Conservation (phyloP, 1,284 basidiomycete species). For the Ganoderma resinaceum region DNA sequence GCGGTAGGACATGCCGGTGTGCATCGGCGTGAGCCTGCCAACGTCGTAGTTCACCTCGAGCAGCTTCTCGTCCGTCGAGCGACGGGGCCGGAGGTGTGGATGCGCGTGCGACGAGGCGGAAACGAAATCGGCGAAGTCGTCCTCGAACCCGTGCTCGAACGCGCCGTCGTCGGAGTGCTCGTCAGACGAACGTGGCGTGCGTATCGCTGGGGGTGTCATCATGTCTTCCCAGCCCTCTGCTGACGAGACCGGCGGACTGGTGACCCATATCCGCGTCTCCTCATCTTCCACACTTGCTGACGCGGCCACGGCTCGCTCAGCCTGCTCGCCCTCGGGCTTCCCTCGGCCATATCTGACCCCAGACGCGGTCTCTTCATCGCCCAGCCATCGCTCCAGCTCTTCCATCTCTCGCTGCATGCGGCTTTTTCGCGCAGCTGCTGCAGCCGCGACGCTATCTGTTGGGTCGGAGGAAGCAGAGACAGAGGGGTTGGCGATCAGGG, state of each 20-base stretch:
- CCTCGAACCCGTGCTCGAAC: conserved; percentile 61
- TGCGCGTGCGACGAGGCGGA: conserved; percentile 47
- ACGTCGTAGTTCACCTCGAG: conserved; percentile 32
- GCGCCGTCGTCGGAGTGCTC: not conserved
- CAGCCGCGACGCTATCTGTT: conserved; percentile 20
- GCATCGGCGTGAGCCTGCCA: conserved; percentile 36
- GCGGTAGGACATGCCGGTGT: conserved; percentile 51
- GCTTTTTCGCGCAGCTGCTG: conserved; percentile 37
- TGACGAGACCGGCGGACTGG: conserved; percentile 27
- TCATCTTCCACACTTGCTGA: conserved; percentile 9
- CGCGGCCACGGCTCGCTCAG: not conserved
- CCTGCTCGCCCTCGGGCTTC: conserved; percentile 9
- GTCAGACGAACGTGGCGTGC: conserved; percentile 27
- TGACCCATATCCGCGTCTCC: conserved; percentile 34
- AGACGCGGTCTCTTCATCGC: conserved; percentile 48
- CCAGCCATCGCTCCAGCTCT: conserved; percentile 68
- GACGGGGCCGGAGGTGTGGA: conserved; percentile 25
- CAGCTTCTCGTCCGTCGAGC: conserved; percentile 21
- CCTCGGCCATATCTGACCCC: conserved; percentile 20
- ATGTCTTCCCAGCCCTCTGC: conserved; percentile 34
- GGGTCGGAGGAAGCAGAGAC: conserved; percentile 16
- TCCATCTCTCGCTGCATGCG: conserved; percentile 59
- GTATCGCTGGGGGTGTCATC: conserved; percentile 35
- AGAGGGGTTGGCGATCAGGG: conserved; percentile 38
- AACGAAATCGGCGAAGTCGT: conserved; percentile 79